Evolutionary conservation across 2,329 filamentous ascomycete genomes (phyloP).

Genomic region (Ophiostoma pallidulum): DNA sequence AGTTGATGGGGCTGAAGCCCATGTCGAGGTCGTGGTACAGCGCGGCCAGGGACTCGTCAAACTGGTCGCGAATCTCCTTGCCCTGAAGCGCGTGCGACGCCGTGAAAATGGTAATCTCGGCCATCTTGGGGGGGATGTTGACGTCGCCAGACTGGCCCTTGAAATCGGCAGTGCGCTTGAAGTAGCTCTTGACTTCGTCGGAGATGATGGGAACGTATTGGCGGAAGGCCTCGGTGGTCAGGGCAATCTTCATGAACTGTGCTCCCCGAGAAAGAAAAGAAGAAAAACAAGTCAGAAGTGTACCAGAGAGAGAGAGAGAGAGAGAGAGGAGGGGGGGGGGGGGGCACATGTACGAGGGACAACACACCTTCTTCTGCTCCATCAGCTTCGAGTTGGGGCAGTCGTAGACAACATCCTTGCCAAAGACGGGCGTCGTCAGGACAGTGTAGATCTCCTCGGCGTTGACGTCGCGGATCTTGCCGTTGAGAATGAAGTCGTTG

Average conservation of each 20-base stretch:
- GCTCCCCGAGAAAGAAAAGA: neutral
- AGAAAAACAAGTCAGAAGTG: neutral
- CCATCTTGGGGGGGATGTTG: constrained; percentile 58
- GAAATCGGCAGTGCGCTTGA: constrained; percentile 47
- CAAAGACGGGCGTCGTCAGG: constrained; percentile 53
- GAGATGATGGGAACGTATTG: constrained; percentile 63
- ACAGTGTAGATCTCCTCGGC: constrained; percentile 46
- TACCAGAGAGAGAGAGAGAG: no score
- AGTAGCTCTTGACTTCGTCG: constrained; percentile 56
- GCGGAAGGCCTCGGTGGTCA: constrained; percentile 54
- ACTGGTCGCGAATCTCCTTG: constrained; percentile 61
- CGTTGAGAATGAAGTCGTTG: constrained; percentile 49
- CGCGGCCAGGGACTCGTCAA: constrained; percentile 62
- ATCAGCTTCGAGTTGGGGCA: constrained; percentile 77
- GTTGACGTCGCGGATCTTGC: constrained; percentile 41
- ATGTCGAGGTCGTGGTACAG: constrained; percentile 74
- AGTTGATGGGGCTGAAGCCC: constrained; percentile 74
- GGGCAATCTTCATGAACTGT: constrained; percentile 61
- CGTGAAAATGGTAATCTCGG: constrained; percentile 75
- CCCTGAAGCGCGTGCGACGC: constrained; percentile 67
- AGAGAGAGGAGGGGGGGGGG: no score
- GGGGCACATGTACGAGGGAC: no score
- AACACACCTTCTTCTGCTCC: constrained; percentile 73
- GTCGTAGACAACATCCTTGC: constrained; percentile 72
- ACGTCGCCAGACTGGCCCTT: constrained; percentile 50